Evolutionary conservation across 805 yeast species (phyloP).

Genomic region (Candida ponderosae): DNA sequence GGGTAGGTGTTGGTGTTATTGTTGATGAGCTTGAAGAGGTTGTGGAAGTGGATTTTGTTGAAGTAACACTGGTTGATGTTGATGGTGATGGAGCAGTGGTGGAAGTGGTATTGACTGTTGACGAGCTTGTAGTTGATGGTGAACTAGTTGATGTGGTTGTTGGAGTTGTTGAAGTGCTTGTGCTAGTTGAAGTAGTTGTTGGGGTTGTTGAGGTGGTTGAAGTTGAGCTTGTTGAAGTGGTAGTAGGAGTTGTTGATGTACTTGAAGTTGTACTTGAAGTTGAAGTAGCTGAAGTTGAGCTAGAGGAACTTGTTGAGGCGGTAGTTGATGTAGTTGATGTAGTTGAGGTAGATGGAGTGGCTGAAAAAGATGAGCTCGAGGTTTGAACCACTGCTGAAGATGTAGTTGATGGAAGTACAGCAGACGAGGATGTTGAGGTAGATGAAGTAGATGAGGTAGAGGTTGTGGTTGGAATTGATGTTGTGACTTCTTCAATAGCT

Average conservation of each 20-base stretch:
- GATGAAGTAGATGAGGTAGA: not conserved
- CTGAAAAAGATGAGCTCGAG: slow-evolving; percentile 2
- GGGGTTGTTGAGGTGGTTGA: slow-evolving; percentile 8
- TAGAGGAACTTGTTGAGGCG: slow-evolving; percentile 1
- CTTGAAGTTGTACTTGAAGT: slow-evolving; percentile 5
- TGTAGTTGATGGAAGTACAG: slow-evolving; percentile 1
- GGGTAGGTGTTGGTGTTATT: slow-evolving; percentile 2
- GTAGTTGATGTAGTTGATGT: slow-evolving; percentile 1
- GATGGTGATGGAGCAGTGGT: slow-evolving; percentile 11
- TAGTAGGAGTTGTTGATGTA: slow-evolving; percentile 5
- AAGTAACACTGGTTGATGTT: not conserved
- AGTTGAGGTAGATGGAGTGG: slow-evolving; percentile 3
- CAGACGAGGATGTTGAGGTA: not conserved
- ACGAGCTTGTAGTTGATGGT: not conserved
- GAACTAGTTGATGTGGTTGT: slow-evolving; percentile 1
- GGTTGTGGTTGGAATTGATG: not conserved
- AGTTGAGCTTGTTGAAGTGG: slow-evolving; percentile 9
- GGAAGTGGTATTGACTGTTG: slow-evolving; percentile 11
- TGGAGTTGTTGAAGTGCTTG: slow-evolving; percentile 1
- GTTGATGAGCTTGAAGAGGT: slow-evolving; percentile 6
- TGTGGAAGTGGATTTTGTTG: slow-evolving; percentile 4
- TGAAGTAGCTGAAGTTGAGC: slow-evolving; percentile 4
- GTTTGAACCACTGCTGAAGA: not conserved
- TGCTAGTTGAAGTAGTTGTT: slow-evolving; percentile 6
- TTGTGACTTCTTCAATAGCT: not conserved